Base-by-base conservation (phyloP, 2,329 filamentous ascomycete genomes). In the Colletotrichum truncatum region DNA sequence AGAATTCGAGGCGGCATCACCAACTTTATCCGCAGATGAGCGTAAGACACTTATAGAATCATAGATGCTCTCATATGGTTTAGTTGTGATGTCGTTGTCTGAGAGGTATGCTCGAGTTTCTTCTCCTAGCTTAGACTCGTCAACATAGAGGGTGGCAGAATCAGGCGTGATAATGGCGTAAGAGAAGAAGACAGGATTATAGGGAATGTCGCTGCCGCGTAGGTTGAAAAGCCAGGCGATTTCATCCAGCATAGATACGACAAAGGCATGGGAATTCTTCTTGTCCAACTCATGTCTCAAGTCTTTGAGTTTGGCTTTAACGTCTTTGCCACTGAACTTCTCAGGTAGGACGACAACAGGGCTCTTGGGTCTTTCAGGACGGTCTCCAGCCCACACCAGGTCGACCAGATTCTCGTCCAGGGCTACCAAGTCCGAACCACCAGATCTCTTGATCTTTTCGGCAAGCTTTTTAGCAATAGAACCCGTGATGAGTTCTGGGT, bases 141-240 rank as follows among this genome's bases (percentile, higher is more conserved):
- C 92, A 64, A 98, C 83, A 73, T 98, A 99, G 5, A 99, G 85
- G 1, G 90, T 94, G 23, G 91, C 93, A 2, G 88, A 83, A 10
- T 85, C 89, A 2, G 90, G 88, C 2, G 96, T 98, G 68, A 99
- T 83, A 41, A 96, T 87, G 45, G 95, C 95, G 73, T 98, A 99
- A 14, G 95, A 96, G 80, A 98, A 98, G 83, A 99, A 98, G 52
- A 99, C 96, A 0, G 96, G 96, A 75, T 99, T 99, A 82, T 96
- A 99, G 0, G 94, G 93, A 69, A 99, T 98, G 75, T 98, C 96
- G 76, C 87, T 96, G 71, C 96, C 96, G 71, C 96, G 90, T 51
- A 99, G 82, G 79, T 99, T 99, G 83, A 98, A 98, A n/a, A 99
- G 85, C 96, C 96, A 99, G 10, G 96, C 96, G 72, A 98, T 89